These are phyloP conservation scores for Coniochaeta pulveracea DNA, from an alignment of 2,329 filamentous ascomycete genomes.

Conservation along the genomic window DNA sequence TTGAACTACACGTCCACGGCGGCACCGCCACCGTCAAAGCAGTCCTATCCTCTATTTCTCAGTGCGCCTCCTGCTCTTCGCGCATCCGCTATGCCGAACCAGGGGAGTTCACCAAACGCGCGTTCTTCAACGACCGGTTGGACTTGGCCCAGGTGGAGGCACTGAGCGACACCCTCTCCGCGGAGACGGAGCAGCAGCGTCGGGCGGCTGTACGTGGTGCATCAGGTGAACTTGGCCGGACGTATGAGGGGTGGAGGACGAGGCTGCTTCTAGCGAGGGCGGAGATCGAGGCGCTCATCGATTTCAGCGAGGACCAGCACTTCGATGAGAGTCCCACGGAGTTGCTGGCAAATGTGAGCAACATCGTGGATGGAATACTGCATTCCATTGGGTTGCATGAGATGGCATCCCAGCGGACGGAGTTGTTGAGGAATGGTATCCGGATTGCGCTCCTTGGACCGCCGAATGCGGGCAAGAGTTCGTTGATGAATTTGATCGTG, in stretches of 20 bases:
- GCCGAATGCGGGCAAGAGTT: constrained; percentile 93
- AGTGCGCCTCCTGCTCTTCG: constrained; percentile 21
- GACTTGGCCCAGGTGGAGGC: constrained; percentile 75
- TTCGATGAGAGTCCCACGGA: constrained; percentile 78
- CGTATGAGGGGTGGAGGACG: constrained; percentile 76
- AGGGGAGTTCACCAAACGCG: constrained; percentile 87
- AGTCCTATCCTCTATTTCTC: constrained; percentile 66
- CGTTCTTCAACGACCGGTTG: constrained; percentile 77
- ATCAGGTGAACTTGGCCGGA: constrained; percentile 55
- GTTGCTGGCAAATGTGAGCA: constrained; percentile 58
- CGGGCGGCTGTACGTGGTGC: constrained; percentile 72
- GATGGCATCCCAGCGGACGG: constrained; percentile 66
- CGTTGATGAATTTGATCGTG: constrained; percentile 79
- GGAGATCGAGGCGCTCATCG: constrained; percentile 89
- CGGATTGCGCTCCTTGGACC: constrained; percentile 78
- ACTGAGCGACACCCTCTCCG: constrained; percentile 49
- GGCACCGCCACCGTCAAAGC: constrained; percentile 82
- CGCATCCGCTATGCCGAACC: constrained; percentile 79
- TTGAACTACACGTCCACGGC: constrained; percentile 92
- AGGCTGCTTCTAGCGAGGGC: constrained; percentile 71
- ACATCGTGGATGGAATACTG: constrained; percentile 50
- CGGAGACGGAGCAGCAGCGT: constrained; percentile 86
- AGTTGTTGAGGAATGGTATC: constrained; percentile 77
- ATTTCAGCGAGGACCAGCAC: constrained; percentile 95
- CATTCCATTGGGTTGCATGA: constrained; percentile 57